Evolutionary conservation across 805 yeast genomes (phyloP), one percentile per base, ranked within the genome.

Genomic region (Candida maltosa): DNA sequence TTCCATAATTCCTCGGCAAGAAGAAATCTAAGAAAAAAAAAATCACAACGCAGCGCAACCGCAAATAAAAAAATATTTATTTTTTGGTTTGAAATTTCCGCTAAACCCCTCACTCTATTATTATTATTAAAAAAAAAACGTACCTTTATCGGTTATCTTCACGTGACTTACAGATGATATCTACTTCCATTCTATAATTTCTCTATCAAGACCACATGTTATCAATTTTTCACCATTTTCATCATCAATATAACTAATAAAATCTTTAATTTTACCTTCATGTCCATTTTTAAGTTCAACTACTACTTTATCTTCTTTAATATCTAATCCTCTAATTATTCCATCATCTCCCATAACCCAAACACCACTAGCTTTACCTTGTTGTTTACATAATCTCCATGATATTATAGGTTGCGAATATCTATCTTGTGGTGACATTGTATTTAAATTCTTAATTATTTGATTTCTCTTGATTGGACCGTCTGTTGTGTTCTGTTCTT

Each of bases 331-430:
- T 29, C 87, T 52, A 1, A 83, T 48, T 1, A 53, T 40, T 0
- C 89, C 91, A 52, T 82, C 88, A 43, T 83, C 88, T 3, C 87
- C 80, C 32, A 73, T 60, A 0, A 80, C 64, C 87, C 88, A 82
- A 2, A 82, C 35, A 0, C 88, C 89, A 17, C 56, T 47, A 5
- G 32, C 29, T 16, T 26, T 29, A 6, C 15, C 14, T 11, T 24
- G 16, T 8, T 19, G 9, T 5, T 16, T 14, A 6, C 7, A 30
- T 8, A 27, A 24, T 34, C 75, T 50, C 79, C 79, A 76, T 6
- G 42, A 40, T 3, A 83, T 51, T 10, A 61, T 46, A 0, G 83
- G 70, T 35, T 60, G 69, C 2, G 83, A 75, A 47, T 66, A 83
- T 51, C 79, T 79, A 47, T 81, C 87, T 53, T 83, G 89, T 1